A percentile compares a stretch with the other conserved stretches of the same genome.
phyloP scores from a whole-genome alignment of 2,329 filamentous ascomycete species.

The Trichocomaceae sp. region DNA sequence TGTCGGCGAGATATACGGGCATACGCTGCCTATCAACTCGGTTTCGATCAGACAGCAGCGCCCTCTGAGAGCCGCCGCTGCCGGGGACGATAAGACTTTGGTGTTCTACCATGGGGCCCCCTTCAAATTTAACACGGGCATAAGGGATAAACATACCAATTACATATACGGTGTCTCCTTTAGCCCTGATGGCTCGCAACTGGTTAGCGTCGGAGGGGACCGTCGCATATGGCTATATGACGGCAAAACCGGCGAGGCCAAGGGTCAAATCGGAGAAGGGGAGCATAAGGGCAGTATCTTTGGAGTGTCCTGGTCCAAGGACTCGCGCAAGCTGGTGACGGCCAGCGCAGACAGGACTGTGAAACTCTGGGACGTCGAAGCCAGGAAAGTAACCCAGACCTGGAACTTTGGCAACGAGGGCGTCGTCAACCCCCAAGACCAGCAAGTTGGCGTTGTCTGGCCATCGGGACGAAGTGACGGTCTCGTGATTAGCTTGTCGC shows the following conservation, averaged over 20 bases:
- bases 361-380: constrained; percentile 85
- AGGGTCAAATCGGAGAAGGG: constrained; percentile 60
- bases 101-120: constrained; percentile 91
- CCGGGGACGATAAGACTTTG: constrained; percentile 79
- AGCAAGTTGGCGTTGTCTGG: constrained; percentile 94
- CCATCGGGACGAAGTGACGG: constrained; percentile 75
- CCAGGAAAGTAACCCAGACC: constrained; percentile 67
- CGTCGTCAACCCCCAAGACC: constrained; percentile 64
- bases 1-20: constrained; percentile 87
- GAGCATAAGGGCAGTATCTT: constrained; percentile 93
- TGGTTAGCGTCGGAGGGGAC: constrained; percentile 91
- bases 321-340: constrained; percentile 81
- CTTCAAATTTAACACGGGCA: constrained; percentile 90
- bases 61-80: constrained; percentile 85
- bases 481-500: constrained; percentile 80
- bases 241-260: constrained; percentile 85
- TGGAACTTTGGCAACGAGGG: constrained; percentile 80
- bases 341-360: constrained; percentile 92
- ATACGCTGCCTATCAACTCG: constrained; percentile 83
- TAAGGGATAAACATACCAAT: constrained; percentile 71
- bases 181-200: constrained; percentile 72
- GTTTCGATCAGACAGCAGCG: constrained; percentile 85
- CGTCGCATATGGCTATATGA: constrained; percentile 90
- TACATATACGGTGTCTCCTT: constrained; percentile 86
- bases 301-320: constrained; percentile 79